Evolutionary conservation across 352 stramenopile species (phyloP).

Genomic region (Phytopythium montanum): DNA sequence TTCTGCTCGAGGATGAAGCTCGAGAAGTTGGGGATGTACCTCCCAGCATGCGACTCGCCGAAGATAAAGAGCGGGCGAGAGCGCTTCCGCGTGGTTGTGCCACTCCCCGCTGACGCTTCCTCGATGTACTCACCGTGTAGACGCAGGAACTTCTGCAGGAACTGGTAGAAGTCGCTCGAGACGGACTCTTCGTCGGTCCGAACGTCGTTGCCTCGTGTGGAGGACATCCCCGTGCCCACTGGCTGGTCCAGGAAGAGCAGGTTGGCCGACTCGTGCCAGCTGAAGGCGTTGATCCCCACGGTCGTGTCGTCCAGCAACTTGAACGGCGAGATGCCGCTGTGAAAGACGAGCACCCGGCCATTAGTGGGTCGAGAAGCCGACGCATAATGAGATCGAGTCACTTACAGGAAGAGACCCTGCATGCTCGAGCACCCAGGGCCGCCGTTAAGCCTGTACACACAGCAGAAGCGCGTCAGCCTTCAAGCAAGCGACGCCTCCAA

Average conservation of each 20-base stretch:
- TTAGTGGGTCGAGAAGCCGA: neutral
- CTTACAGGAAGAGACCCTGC: conserved; percentile 70
- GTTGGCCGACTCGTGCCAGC: conserved; percentile 73
- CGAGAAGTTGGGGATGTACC: conserved; percentile 97
- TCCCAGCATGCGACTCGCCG: conserved; percentile 95
- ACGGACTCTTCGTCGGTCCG: conserved; percentile 42
- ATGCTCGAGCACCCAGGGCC: conserved; percentile 81
- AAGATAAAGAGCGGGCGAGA: conserved; percentile 92
- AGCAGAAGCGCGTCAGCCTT: too few relatives aligned
- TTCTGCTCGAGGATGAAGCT: conserved; percentile 92
- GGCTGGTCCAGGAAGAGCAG: conserved; percentile 85
- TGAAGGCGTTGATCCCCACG: conserved; percentile 63
- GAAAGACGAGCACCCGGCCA: neutral
- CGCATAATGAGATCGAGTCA: neutral
- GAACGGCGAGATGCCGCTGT: conserved; percentile 65
- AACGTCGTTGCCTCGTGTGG: conserved; percentile 48
- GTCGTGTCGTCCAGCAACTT: conserved; percentile 44
- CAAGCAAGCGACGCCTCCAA: too few relatives aligned
- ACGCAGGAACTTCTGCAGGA: conserved; percentile 91
- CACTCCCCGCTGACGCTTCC: conserved; percentile 22
- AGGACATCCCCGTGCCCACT: conserved; percentile 77
- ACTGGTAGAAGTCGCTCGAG: conserved; percentile 90
- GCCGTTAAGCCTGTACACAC: conserved; percentile 55
- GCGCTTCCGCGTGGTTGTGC: conserved; percentile 11
- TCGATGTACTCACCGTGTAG: conserved; percentile 74